Evolutionary conservation across 1,139 yeast species (phyloP).

Genomic region (Yamadazyma blattariae): DNA sequence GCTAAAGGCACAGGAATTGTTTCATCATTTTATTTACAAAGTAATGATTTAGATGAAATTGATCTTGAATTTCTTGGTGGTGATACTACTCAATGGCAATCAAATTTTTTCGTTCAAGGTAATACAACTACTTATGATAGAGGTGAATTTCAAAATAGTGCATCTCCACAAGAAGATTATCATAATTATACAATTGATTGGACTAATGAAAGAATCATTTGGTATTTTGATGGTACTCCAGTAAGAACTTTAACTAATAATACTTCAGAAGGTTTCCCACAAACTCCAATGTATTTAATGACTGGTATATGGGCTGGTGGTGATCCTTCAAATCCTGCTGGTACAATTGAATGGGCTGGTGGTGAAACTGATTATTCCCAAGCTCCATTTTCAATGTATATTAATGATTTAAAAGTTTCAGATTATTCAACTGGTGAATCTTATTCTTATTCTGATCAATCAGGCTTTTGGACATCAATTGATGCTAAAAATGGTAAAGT

Average conservation of each 20-base stretch:
- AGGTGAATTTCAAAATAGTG: slow-evolving; percentile 57
- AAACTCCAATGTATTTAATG: slow-evolving; percentile 46
- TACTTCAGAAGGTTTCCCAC: slow-evolving; percentile 47
- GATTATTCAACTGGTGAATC: slow-evolving; percentile 36
- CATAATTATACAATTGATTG: slow-evolving; percentile 35
- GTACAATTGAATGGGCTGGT: slow-evolving; percentile 49
- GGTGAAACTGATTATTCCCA: slow-evolving; percentile 38
- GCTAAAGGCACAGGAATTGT: slow-evolving; percentile 73
- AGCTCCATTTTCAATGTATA: slow-evolving; percentile 33
- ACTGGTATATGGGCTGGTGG: slow-evolving; percentile 49
- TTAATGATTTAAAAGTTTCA: slow-evolving; percentile 25
- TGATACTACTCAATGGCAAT: slow-evolving; percentile 65
- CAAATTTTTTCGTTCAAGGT: slow-evolving; percentile 79
- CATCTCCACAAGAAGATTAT: slow-evolving; percentile 34
- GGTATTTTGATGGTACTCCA: slow-evolving; percentile 43
- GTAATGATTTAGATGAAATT: slow-evolving; percentile 79
- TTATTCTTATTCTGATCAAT: slow-evolving; percentile 45
- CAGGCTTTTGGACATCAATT: slow-evolving; percentile 67
- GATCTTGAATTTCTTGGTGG: slow-evolving; percentile 81
- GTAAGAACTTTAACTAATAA: slow-evolving; percentile 38
- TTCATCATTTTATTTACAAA: slow-evolving; percentile 71
- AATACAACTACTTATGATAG: slow-evolving; percentile 66
- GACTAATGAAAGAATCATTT: slow-evolving; percentile 31
- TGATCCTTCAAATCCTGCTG: slow-evolving; percentile 43
- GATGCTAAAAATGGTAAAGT: slow-evolving; percentile 60